Base-by-base conservation (phyloP, 768 basidiomycete genomes). In the Chalciporus sphaerocephalus region DNA sequence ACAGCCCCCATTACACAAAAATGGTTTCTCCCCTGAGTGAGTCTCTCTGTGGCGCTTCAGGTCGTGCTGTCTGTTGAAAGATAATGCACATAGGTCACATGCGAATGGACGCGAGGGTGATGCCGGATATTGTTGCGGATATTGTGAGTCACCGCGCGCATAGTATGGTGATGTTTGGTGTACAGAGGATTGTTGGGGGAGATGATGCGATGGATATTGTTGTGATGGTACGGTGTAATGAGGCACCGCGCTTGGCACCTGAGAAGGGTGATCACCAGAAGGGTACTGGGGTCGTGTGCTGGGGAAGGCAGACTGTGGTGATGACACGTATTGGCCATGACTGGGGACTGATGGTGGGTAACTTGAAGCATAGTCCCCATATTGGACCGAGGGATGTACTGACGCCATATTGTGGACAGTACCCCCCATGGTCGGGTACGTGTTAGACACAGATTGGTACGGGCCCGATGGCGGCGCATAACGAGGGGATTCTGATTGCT, bases 51-150 rank as follows among this genome's bases (percentile, higher is more conserved):
- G 88, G 27, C 88, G 78, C 61, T 90, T 90, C 59, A 91, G 64
- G 63, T 92, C 88, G 60, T 92, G 88, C 61, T 87, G 85, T 35
- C 88, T 79, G 59, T 88, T 88, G 71, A 92, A 92, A 17, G 87
- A 89, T 51, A 90, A 64, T 10, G 86, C 75, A 61, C 88, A 92
- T 52, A 88, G 62, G 54, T 85, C 81, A 49, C 84, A 86, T 9
- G 78, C 71, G 55, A 80, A 86, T 16, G 83, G 83, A 30, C 82
- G 75, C 15, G 70, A 62, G 6, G 80, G 76, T n/a, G 81, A 77
- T 30, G 76, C 69, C 21, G 81, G 74, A 61, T 79, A 80, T 45
- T 80, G 78, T 38, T 44, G 60, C 21, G 42, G 57, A 42, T 51
- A 58, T 5, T 41, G 50, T n/a, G 57, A 38, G 28, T 60, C 60